Conservation (phyloP, 2,329 filamentous ascomycete species). For the Colletotrichum sp. region DNA sequence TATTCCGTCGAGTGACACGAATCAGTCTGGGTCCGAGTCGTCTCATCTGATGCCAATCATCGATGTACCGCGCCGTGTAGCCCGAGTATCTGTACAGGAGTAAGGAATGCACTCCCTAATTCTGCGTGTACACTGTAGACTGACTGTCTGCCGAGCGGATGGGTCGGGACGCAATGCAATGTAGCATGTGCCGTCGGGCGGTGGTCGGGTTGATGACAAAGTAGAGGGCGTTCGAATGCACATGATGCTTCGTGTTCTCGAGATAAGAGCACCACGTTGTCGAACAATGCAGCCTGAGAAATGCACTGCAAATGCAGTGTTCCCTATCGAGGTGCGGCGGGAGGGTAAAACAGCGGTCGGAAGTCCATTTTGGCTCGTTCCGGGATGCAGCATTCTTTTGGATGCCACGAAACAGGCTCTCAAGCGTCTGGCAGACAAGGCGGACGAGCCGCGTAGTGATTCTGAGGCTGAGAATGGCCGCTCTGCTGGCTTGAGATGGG, state of each 20-base stretch:
- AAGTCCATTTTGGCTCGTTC: background rate
- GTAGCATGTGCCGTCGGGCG: background rate
- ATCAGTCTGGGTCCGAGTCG: background rate
- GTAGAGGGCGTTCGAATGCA: background rate
- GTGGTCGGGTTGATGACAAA: background rate
- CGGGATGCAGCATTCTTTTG: background rate
- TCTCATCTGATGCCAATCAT: background rate
- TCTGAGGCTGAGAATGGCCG: constrained; percentile 4
- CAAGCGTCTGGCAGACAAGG: background rate
- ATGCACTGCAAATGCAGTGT: background rate
- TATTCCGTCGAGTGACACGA: background rate
- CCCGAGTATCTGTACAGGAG: background rate
- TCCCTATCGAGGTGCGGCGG: background rate
- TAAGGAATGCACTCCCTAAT: background rate
- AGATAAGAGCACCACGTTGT: background rate
- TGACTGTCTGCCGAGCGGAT: background rate
- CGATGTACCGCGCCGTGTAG: background rate
- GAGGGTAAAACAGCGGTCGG: background rate
- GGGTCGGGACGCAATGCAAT: background rate
- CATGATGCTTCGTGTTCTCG: background rate
- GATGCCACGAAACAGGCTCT: background rate
- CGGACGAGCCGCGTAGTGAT: background rate
- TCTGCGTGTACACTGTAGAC: background rate
- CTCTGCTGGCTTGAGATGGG: background rate
- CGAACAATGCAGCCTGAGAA: background rate